These are phyloP conservation scores for Yamadazyma olivae DNA, from an alignment of 805 yeast species.

Conservation along the genomic window DNA sequence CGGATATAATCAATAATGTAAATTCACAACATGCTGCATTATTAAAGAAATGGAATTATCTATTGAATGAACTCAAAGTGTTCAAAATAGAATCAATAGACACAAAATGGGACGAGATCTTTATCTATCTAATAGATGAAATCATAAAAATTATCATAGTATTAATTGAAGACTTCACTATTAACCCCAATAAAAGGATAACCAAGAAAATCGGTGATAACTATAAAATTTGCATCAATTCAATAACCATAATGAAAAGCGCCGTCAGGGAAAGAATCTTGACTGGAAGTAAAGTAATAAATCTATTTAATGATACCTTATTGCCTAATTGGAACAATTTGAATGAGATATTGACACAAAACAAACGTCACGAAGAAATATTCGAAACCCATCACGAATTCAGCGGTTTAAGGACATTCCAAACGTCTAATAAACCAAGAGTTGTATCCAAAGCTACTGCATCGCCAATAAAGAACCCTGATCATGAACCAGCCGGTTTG, in stretches of 20 bases:
- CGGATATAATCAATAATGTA: conserved; percentile 27
- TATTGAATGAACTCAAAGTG: conserved; percentile 37
- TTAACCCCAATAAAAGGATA: conserved; percentile 14
- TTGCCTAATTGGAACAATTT: conserved; percentile 26
- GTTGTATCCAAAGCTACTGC: conserved; percentile 2
- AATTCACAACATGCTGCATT: conserved; percentile 38
- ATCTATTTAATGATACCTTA: conserved; percentile 20
- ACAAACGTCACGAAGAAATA: conserved; percentile 3
- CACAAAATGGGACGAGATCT: conserved; percentile 54
- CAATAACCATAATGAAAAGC: conserved; percentile 29
- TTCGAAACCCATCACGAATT: conserved; percentile 1
- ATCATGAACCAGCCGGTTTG: conserved; percentile 16
- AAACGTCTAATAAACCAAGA: conserved; percentile 8
- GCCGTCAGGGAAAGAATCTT: conserved; percentile 38
- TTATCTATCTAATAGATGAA: conserved; percentile 45
- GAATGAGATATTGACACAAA: conserved; percentile 10
- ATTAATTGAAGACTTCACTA: conserved; percentile 8
- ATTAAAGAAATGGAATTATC: conserved; percentile 36
- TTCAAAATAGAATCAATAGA: conserved; percentile 49
- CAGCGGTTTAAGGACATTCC: conserved; percentile 14
- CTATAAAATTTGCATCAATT: conserved; percentile 39
- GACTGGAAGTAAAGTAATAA: conserved; percentile 23
- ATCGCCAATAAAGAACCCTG: conserved; percentile 5
- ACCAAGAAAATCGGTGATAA: conserved; percentile 26
- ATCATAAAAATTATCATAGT: conserved; percentile 15